These are phyloP conservation scores for Eucalyptus microcorys DNA, from an alignment of 345 rosid species.

Conservation along the genomic window DNA sequence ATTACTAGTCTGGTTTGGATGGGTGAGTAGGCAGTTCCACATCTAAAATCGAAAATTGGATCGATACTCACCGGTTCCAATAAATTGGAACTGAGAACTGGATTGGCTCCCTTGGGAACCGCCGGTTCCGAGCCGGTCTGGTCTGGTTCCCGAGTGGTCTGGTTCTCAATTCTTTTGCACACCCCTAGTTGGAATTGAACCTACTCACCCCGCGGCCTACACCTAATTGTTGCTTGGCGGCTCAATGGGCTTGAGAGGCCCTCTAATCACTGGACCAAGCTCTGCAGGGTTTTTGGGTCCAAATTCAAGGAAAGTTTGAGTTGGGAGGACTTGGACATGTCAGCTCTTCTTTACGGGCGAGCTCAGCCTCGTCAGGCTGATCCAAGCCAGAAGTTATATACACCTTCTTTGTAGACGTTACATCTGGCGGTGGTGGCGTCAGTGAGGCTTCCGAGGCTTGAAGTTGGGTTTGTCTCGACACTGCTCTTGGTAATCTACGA, in stretches of 20 bases:
- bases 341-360: neutral
- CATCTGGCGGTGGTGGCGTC: neutral
- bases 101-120: no score
- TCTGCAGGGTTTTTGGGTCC: neutral
- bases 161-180: no score
- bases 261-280: neutral
- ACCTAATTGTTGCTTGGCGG: neutral
- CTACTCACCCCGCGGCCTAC: fast-evolving
- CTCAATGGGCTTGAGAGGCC: neutral
- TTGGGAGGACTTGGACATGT: neutral
- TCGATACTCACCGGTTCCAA: fast-evolving
- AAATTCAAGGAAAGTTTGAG: neutral
- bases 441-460: neutral
- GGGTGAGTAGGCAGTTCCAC: fast-evolving
- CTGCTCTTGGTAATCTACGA: neutral
- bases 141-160: fast-evolving
- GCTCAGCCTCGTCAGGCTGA: neutral
- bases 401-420: neutral
- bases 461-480: neutral
- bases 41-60: fast-evolving
- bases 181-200: no score
- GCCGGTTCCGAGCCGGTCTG: fast-evolving
- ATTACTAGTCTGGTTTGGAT: fast-evolving
- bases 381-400: neutral
- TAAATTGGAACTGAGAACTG: no score